Conservation (phyloP, 306 rosid genomes). For the Aeschynomene evenia region DNA sequence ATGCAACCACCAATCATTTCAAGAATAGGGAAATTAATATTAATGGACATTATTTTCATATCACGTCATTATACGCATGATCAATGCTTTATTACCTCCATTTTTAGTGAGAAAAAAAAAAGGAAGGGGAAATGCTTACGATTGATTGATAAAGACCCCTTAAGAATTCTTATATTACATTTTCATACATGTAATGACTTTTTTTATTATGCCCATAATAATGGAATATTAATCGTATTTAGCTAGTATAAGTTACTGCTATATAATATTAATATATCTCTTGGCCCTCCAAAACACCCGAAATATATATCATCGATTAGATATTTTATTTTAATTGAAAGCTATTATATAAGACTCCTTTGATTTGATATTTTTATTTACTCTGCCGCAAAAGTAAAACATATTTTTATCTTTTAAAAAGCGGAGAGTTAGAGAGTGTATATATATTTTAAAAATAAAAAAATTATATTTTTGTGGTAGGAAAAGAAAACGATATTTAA, state of each 20-base stretch:
- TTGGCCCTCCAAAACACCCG: background rate
- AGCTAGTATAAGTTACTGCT: background rate
- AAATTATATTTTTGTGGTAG: no score
- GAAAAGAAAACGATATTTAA: no score
- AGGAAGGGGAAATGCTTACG: slow-evolving; percentile 1
- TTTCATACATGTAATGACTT: no score
- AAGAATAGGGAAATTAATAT: slow-evolving; percentile 28
- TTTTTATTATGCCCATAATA: no score
- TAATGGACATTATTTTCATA: slow-evolving; percentile 7
- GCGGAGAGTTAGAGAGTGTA: background rate
- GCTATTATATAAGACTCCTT: no score
- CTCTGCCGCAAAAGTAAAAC: no score
- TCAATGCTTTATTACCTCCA: slow-evolving; percentile 25
- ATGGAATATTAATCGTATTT: background rate
- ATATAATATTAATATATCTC: background rate
- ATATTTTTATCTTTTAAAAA: no score
- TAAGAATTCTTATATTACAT: background rate
- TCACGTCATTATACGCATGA: slow-evolving; percentile 34
- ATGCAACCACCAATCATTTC: slow-evolving; percentile 39
- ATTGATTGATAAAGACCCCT: slow-evolving; percentile 3
- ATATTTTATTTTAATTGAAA: background rate
- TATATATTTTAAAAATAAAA: no score
- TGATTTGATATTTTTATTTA: no score
- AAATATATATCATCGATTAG: background rate
- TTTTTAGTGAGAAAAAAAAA: background rate